Percentiles rank a stretch among this genome's conserved stretches.
These are phyloP conservation scores for Diaporthe sp. DNA, from an alignment of 2,329 filamentous ascomycete species.

Conservation along the genomic window DNA sequence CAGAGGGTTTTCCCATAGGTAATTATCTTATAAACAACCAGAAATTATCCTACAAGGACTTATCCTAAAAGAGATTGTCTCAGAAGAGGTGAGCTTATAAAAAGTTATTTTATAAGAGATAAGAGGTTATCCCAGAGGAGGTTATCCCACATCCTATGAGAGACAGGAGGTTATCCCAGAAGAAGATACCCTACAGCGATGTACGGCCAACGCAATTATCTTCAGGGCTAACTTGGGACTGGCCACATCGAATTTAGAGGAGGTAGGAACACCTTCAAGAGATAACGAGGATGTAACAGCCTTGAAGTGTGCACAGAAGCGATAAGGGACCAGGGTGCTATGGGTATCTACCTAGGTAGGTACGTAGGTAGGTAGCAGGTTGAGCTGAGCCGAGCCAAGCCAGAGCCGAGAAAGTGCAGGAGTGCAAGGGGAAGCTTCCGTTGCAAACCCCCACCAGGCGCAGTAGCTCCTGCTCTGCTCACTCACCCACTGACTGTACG, in stretches of 20 bases:
- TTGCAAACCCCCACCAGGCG: conserved; percentile 20
- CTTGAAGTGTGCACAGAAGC: neutral
- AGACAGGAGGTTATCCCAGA: no score
- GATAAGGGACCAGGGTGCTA: neutral
- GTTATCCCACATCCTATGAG: no score
- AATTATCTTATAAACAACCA: no score
- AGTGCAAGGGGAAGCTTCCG: conserved; percentile 19
- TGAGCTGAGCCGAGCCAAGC: neutral
- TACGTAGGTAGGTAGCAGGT: neutral
- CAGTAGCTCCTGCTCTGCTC: neutral
- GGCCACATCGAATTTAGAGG: neutral
- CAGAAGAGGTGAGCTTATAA: no score
- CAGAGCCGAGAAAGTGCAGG: neutral
- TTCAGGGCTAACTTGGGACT: neutral
- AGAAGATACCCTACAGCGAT: no score
- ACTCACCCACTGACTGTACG: neutral
- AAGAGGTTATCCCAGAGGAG: no score
- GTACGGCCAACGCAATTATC: neutral
- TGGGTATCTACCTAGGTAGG: neutral
- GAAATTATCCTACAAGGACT: no score
- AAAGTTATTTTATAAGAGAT: no score
- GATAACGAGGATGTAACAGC: neutral
- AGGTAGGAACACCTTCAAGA: neutral
- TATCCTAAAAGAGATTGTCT: no score
- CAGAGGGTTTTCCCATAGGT: no score